These are phyloP conservation scores for Akanthomyces uredinophilus DNA, from an alignment of 2,329 filamentous ascomycete genomes.

Conservation along the genomic window DNA sequence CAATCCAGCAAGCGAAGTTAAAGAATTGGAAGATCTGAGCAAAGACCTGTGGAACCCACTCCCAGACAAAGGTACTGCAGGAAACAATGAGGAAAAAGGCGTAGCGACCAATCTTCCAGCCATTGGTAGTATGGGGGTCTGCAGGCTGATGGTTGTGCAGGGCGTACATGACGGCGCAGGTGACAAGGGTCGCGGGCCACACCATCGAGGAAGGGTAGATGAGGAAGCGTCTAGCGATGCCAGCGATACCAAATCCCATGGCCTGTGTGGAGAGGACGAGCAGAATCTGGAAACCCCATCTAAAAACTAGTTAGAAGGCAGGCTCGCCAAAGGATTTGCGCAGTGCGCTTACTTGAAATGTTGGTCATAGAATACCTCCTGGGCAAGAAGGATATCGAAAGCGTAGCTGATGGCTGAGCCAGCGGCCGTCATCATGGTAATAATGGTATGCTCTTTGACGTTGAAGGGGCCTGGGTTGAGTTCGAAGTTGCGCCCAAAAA, in stretches of 20 bases:
- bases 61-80: slow-evolving; percentile 47
- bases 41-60: slow-evolving; percentile 55
- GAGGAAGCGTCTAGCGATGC: slow-evolving; percentile 53
- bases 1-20: slow-evolving; percentile 58
- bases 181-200: slow-evolving; percentile 58
- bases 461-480: slow-evolving; percentile 40
- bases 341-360: slow-evolving; percentile 33
- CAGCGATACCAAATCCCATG: slow-evolving; percentile 60
- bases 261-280: slow-evolving; percentile 57
- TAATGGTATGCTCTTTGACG: slow-evolving; percentile 45
- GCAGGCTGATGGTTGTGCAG: slow-evolving; percentile 56
- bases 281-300: slow-evolving; percentile 54
- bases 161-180: slow-evolving; percentile 57
- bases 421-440: slow-evolving; percentile 41
- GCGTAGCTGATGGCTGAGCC: slow-evolving; percentile 31
- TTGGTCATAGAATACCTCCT: slow-evolving; percentile 46
- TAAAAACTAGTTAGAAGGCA: neutral
- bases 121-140: slow-evolving; percentile 40
- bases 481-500: slow-evolving; percentile 30
- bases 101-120: slow-evolving; percentile 56
- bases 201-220: slow-evolving; percentile 60
- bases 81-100: slow-evolving; percentile 52
- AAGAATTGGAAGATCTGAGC: slow-evolving; percentile 55
- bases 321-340: neutral
- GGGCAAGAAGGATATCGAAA: slow-evolving; percentile 38